Percentiles rank a stretch among this genome's conserved stretches.
Conservation (phyloP, 257 asterid genomes). For the Solanum commersonii region DNA sequence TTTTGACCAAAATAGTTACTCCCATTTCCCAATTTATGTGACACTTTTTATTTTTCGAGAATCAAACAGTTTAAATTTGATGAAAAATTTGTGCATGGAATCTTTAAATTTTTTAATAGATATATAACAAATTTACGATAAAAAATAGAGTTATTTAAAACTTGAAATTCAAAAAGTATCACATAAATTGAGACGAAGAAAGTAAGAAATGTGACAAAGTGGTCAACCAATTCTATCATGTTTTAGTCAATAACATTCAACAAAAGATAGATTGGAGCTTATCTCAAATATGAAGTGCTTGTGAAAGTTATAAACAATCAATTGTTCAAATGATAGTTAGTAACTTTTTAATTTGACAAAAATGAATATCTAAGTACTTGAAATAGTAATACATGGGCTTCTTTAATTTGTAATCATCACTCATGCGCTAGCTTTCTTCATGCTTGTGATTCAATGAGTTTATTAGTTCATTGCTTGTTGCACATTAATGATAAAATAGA, state of each 20-base stretch:
- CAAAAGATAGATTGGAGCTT: not conserved
- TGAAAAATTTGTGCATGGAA: rapidly evolving
- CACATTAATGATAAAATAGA: not conserved
- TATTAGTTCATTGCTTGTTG: not conserved
- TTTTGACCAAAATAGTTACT: not conserved
- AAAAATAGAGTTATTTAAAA: no score
- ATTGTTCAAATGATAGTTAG: not conserved
- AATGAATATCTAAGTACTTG: not conserved
- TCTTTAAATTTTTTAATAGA: no score
- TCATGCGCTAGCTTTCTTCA: not conserved
- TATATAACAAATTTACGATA: rapidly evolving
- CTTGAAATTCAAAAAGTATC: no score
- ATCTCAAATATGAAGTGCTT: not conserved
- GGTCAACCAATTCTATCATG: not conserved
- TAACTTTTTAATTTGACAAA: not conserved
- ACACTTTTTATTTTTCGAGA: rapidly evolving
- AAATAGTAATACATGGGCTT: conserved; percentile 6
- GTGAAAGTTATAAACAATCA: not conserved
- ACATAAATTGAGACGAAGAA: no score
- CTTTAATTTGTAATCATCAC: not conserved
- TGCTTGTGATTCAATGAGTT: not conserved
- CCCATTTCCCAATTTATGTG: rapidly evolving
- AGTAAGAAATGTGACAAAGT: not conserved
- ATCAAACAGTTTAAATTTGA: not conserved
- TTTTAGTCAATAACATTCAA: not conserved